These are phyloP conservation scores for Neoscytalidium dimidiatum DNA, from an alignment of 2,329 filamentous ascomycete genomes.

Conservation along the genomic window DNA sequence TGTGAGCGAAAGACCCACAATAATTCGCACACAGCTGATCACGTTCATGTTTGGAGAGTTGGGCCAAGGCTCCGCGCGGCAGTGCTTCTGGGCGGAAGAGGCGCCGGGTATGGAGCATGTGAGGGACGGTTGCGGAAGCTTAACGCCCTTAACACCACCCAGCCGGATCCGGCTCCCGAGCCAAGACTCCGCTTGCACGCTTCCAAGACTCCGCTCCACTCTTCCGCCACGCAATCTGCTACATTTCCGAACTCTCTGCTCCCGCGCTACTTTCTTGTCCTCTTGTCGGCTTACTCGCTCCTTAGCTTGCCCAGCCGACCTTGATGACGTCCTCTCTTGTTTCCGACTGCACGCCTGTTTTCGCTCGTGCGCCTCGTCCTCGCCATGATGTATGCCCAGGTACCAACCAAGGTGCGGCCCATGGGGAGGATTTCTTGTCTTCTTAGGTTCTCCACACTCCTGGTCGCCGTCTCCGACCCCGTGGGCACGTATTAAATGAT, in stretches of 20 bases:
- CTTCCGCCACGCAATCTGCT: neutral
- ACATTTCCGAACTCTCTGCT: neutral
- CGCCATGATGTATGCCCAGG: conserved; percentile 2
- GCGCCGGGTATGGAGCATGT: neutral
- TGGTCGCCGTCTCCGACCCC: neutral
- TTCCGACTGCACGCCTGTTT: neutral
- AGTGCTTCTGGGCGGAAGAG: neutral
- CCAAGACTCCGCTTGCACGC: conserved; percentile 5
- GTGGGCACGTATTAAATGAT: neutral
- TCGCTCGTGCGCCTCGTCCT: neutral
- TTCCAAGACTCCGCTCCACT: conserved; percentile 3
- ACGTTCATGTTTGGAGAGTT: neutral
- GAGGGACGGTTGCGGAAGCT: neutral
- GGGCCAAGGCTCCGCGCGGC: neutral
- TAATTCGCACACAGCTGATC: neutral
- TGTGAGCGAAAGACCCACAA: neutral
- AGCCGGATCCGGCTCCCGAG: conserved; percentile 1
- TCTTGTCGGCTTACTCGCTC: neutral
- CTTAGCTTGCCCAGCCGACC: neutral
- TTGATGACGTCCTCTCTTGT: neutral
- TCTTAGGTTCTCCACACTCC: neutral
- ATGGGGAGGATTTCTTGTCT: conserved; percentile 6
- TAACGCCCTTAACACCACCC: neutral
- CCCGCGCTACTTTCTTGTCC: neutral
- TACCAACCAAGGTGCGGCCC: neutral